Base-by-base conservation (phyloP, 805 yeast genomes). In the Starmerella floris region DNA sequence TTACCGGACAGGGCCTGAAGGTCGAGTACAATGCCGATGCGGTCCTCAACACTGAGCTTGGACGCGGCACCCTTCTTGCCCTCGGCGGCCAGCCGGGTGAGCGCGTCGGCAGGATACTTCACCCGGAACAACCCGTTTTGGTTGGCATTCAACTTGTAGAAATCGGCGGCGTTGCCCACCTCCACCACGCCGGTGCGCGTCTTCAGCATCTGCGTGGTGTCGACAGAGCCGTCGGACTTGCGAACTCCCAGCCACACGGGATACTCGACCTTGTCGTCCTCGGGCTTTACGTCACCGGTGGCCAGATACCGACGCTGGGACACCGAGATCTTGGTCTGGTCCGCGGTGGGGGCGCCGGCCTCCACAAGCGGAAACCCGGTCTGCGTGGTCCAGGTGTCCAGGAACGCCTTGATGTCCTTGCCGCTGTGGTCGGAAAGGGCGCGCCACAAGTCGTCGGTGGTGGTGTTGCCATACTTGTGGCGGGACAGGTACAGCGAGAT, bases 311-410 rank as follows among this genome's bases (percentile, higher is more conserved):
- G 67, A 45, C 72, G 62, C 63, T 80, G 88, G 16, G 58, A 56
- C 48, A 77, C 59, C 19, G 56, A 49, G 3, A 49, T 44, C 22
- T 45, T 38, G 35, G 52, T 50, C 22, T 55, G 54, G 11, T 58
- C 65, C 5, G 17, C 23, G 20, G 13, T 16, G 5, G 60, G 58
- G 42, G 65, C 62, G 6, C 56, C 58, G 15, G 77, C 85, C 32
- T 67, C 62, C 23, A 83, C 52, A 23, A 79, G 65, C 3, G 94
- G 94, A 62, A 65, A 82, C 4, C 94, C 94, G 39, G 78, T 71
- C 47, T 74, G 69, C 41, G 70, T 67, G 50, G 80, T 79, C 94
- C 94, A 83, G 19, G 72, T 64, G 44, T 71, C 70, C 77, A 83
- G 77, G 55, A 76, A 68, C 22, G 57, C 43, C 46, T 66, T 65